Evolutionary conservation across 768 basidiomycete genomes (phyloP).

Genomic region (Neoboletus brunneissimus): DNA sequence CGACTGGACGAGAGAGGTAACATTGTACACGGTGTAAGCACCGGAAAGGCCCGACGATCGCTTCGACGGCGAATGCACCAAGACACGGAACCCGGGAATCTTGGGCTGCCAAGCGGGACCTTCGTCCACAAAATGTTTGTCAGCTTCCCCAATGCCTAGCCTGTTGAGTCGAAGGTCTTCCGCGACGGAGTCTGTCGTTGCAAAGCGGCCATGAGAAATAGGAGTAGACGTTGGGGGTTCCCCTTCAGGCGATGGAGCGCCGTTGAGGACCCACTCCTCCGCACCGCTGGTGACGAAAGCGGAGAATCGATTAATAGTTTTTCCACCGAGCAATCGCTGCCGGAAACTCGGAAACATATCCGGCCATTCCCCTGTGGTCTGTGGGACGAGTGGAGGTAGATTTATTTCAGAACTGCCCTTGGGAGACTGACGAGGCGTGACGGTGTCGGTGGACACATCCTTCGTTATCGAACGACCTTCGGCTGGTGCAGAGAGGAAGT

Average conservation of each 20-base stretch:
- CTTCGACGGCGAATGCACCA: constrained; percentile 82
- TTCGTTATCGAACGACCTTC: constrained; percentile 23
- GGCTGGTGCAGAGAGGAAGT: constrained; percentile 53
- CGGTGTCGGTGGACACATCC: constrained; percentile 43
- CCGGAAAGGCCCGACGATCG: constrained; percentile 62
- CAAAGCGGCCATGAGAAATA: constrained; percentile 28
- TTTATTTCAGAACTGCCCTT: constrained; percentile 21
- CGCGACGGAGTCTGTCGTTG: constrained; percentile 37
- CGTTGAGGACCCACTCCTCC: constrained; percentile 79
- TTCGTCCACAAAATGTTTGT: constrained; percentile 67
- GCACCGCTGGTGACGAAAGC: constrained; percentile 84
- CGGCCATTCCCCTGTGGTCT: constrained; percentile 70
- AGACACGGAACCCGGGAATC: constrained; percentile 66
- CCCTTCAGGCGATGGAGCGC: constrained; percentile 39
- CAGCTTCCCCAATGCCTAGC: constrained; percentile 53
- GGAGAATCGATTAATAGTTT: constrained; percentile 80
- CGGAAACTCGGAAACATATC: constrained; percentile 62
- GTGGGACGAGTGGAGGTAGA: constrained; percentile 49
- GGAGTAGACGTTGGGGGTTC: constrained; percentile 17
- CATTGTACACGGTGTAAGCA: constrained; percentile 70
- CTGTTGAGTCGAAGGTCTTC: constrained; percentile 40
- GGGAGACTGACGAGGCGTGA: constrained; percentile 48
- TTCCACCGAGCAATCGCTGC: constrained; percentile 71
- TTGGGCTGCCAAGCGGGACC: constrained; percentile 74
- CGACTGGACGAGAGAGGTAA: constrained; percentile 52